A percentile compares a stretch with the other conserved stretches of the same genome.
phyloP scores from a whole-genome alignment of 2,329 filamentous ascomycete genomes.

The Botryotinia globosa region DNA sequence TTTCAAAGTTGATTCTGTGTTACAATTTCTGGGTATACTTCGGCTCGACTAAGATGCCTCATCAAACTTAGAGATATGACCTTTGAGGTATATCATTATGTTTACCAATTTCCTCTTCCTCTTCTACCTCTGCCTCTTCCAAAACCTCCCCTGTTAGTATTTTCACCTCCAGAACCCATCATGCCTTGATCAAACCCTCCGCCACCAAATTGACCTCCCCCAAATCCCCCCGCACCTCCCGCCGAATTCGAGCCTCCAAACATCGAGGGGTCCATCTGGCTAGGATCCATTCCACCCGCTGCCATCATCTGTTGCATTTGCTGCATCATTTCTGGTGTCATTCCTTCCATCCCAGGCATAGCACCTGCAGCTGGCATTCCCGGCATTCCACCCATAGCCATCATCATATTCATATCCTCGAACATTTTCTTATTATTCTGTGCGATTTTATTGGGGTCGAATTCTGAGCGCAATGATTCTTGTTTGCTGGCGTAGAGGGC shows the following conservation, averaged over 20 bases:
- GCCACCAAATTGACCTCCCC: conserved; percentile 40
- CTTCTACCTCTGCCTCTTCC: conserved; percentile 36
- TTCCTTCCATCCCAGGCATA: conserved; percentile 60
- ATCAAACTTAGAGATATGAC: neutral
- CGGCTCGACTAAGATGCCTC: conserved; percentile 1
- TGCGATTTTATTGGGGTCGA: conserved; percentile 62
- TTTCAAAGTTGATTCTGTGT: conserved; percentile 7
- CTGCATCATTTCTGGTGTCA: conserved; percentile 63
- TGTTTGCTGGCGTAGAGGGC: conserved; percentile 90
- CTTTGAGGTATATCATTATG: conserved; percentile 3
- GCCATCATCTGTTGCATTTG: conserved; percentile 72
- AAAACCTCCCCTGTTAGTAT: conserved; percentile 36
- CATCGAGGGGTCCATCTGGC: conserved; percentile 62
- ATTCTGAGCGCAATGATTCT: conserved; percentile 72
- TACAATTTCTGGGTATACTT: conserved; percentile 7
- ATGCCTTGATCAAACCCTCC: conserved; percentile 37
- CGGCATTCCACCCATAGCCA: conserved; percentile 52
- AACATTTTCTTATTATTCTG: conserved; percentile 75
- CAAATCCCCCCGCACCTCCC: conserved; percentile 42
- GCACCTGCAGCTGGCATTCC: conserved; percentile 41
- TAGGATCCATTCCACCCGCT: conserved; percentile 61
- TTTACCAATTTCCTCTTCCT: conserved; percentile 33
- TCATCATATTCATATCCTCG: conserved; percentile 69
- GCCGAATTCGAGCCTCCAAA: conserved; percentile 59
- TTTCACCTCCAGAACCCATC: conserved; percentile 30